phyloP scores from a whole-genome alignment of 352 stramenopile genomes.

The Phytophthora pinifolia region DNA sequence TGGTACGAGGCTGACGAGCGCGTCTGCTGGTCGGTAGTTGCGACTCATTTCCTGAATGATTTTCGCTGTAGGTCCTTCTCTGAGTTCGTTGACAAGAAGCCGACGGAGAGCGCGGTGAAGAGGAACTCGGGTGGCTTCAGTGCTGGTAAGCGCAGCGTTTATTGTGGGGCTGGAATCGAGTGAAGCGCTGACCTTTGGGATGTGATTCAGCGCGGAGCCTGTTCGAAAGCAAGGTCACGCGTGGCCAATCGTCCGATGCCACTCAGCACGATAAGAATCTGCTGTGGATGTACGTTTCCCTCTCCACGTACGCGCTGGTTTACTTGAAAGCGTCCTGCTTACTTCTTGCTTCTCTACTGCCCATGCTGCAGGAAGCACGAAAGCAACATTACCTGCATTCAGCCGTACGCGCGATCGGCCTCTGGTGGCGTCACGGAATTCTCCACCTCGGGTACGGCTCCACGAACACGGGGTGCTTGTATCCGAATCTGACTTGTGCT shows the following conservation, averaged over 20 bases:
- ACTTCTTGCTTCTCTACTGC: not conserved
- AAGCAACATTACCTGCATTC: conserved; percentile 84
- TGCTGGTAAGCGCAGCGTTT: conserved; percentile 38
- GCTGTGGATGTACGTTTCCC: conserved; percentile 73
- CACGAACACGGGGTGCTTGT: not conserved
- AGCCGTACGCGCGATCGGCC: conserved; percentile 53
- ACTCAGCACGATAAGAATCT: conserved; percentile 79
- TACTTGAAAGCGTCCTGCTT: not conserved
- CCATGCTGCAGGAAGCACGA: conserved; percentile 66
- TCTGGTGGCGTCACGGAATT: conserved; percentile 73
- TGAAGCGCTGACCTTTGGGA: conserved; percentile 1
- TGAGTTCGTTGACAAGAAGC: conserved; percentile 81
- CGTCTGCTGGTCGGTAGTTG: not conserved
- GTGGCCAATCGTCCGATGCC: conserved; percentile 80
- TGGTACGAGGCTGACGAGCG: conserved; percentile 39
- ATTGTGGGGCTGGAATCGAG: not conserved
- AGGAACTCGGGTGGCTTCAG: conserved; percentile 65
- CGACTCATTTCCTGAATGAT: not conserved
- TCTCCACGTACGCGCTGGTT: no score
- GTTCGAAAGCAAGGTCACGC: conserved; percentile 86
- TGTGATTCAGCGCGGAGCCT: conserved; percentile 60
- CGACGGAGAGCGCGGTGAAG: conserved; percentile 53
- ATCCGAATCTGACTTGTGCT: not conserved
- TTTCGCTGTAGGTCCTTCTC: conserved; percentile 53
- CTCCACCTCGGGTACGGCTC: conserved; percentile 70